These are phyloP conservation scores for Fusarium sublunatum DNA, from an alignment of 2,329 filamentous ascomycete species.

Conservation along the genomic window DNA sequence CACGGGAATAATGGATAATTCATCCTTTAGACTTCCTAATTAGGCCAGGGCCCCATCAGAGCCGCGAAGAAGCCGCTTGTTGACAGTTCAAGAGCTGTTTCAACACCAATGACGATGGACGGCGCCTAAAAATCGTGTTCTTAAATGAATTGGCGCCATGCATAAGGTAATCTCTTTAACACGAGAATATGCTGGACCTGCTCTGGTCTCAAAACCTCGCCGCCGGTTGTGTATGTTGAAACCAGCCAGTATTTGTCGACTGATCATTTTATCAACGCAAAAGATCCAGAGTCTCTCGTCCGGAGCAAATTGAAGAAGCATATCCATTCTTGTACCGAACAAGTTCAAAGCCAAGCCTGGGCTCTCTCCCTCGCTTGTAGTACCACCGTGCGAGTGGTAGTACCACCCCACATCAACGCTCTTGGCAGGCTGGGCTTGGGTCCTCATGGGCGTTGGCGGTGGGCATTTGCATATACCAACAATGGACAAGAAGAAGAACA, in stretches of 20 bases:
- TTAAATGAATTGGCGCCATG: constrained; percentile 1
- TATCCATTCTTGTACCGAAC: neutral
- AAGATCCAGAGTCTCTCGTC: too few relatives aligned
- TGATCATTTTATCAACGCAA: too few relatives aligned
- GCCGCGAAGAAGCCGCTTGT: constrained; percentile 23
- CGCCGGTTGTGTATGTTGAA: too few relatives aligned
- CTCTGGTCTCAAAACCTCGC: neutral
- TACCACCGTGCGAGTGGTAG: constrained; percentile 36
- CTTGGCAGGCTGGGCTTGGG: constrained; percentile 25
- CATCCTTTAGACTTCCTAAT: constrained; percentile 8
- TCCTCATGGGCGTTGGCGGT: constrained; percentile 26
- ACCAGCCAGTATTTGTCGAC: neutral
- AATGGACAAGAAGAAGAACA: neutral
- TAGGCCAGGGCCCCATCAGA: constrained; percentile 14
- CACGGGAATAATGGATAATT: constrained; percentile 9
- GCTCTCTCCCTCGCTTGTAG: constrained; percentile 27
- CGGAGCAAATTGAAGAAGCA: too few relatives aligned
- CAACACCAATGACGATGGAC: constrained; percentile 21
- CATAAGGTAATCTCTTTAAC: constrained; percentile 7
- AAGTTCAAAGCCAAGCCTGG: neutral
- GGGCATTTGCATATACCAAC: constrained; percentile 16
- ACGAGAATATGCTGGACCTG: constrained; percentile 8
- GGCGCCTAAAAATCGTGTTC: constrained; percentile 10
- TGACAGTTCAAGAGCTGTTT: constrained; percentile 33
- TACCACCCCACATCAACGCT: constrained; percentile 41